phyloP scores from a whole-genome alignment of 768 basidiomycete species.

The Naematelia encephala region DNA sequence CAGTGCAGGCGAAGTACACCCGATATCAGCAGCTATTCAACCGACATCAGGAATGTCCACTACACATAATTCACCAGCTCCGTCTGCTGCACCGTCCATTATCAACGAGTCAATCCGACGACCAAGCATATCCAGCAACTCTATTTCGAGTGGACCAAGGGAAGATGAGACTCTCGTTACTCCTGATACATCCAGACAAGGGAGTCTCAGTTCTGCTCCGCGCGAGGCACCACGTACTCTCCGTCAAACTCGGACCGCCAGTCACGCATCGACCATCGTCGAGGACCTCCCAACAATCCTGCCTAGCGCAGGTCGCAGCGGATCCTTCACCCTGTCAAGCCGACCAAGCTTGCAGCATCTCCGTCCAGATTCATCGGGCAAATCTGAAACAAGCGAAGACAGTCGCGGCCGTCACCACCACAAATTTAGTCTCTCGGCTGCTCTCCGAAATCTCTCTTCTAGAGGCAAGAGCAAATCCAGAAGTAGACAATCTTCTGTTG shows the following conservation, averaged over 20 bases:
- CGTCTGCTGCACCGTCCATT: slow-evolving; percentile 26
- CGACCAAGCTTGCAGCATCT: slow-evolving; percentile 17
- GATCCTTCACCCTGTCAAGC: slow-evolving; percentile 7
- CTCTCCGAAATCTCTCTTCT: slow-evolving; percentile 4
- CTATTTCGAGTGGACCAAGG: neutral
- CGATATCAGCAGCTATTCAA: slow-evolving; percentile 20
- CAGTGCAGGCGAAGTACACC: slow-evolving; percentile 18
- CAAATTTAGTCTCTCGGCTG: slow-evolving; percentile 45
- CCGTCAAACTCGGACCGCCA: slow-evolving; percentile 1
- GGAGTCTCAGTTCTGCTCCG: neutral
- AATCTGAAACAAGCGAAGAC: slow-evolving; percentile 14
- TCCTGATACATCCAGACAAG: neutral
- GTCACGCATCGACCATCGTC: slow-evolving; percentile 5
- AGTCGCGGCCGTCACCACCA: slow-evolving; percentile 27
- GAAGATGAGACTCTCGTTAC: neutral
- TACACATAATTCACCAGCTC: slow-evolving; percentile 30
- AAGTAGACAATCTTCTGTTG: neutral
- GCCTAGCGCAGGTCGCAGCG: slow-evolving; percentile 5
- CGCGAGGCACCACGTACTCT: neutral
- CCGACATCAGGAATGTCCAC: slow-evolving; percentile 29
- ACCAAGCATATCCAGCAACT: neutral
- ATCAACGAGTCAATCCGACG: neutral
- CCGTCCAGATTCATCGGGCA: neutral
- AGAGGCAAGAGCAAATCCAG: slow-evolving; percentile 3
- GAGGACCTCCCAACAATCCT: slow-evolving; percentile 3